Conservation (phyloP, 2,329 filamentous ascomycete genomes). For the Lasiodiplodia theobromae region DNA sequence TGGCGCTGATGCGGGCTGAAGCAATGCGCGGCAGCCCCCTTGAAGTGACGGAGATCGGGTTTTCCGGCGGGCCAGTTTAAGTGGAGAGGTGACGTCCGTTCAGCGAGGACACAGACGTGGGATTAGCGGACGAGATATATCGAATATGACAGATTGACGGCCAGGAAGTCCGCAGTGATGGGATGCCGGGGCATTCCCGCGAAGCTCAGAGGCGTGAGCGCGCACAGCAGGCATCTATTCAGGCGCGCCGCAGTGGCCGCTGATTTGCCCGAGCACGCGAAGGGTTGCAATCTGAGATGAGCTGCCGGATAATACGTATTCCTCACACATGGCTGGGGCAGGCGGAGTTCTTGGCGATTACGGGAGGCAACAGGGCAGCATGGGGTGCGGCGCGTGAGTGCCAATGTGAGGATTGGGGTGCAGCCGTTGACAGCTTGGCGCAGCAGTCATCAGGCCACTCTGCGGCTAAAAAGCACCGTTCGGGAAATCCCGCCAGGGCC, state of each 20-base stretch:
- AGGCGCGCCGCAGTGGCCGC: conserved; percentile 2
- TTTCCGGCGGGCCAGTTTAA: not conserved
- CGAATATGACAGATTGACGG: not conserved
- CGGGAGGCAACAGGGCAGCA: conserved; percentile 6
- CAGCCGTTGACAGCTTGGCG: conserved; percentile 15
- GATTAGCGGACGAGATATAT: not conserved
- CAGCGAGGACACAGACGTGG: not conserved
- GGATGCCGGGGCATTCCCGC: not conserved
- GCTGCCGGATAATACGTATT: not conserved
- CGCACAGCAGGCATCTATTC: not conserved
- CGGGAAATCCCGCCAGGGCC: not conserved
- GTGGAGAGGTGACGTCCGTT: conserved; percentile 3
- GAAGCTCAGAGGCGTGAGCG: not conserved
- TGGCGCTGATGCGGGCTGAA: conserved; percentile 23
- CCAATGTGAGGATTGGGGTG: not conserved
- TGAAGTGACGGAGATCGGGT: conserved; percentile 1
- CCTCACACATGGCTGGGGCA: conserved; percentile 6
- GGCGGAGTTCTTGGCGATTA: not conserved
- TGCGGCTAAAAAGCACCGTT: conserved; percentile 15
- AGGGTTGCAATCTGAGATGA: conserved; percentile 8
- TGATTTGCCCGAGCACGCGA: conserved; percentile 13
- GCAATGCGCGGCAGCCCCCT: conserved; percentile 12
- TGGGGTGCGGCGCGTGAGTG: conserved; percentile 4
- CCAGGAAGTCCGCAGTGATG: not conserved
- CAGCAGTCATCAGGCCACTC: conserved; percentile 21